Evolutionary conservation across 192 early-diverging fungal species (phyloP).

Genomic region (Umbelopsis ramanniana): DNA sequence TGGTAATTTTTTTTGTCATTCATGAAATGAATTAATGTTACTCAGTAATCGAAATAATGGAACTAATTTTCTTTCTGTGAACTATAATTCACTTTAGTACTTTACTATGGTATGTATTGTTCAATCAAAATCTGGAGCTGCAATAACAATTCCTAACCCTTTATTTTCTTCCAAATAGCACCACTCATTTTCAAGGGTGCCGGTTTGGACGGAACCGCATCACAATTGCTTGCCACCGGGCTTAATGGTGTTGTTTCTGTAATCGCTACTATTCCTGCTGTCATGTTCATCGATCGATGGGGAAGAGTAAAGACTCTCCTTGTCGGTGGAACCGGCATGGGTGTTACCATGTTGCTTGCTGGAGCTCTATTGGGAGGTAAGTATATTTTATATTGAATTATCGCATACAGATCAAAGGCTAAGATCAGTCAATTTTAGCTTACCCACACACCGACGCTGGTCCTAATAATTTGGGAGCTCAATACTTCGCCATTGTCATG

Average conservation of each 20-base stretch:
- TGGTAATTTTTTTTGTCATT: conserved; percentile 46
- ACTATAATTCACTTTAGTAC: not conserved
- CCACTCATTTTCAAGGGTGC: conserved; percentile 43
- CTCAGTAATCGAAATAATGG: not conserved
- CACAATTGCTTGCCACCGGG: conserved; percentile 41
- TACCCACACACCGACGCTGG: conserved; percentile 20
- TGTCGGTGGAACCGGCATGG: conserved; percentile 73
- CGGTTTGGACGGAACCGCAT: conserved; percentile 27
- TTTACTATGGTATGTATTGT: conserved; percentile 12
- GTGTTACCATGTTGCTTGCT: conserved; percentile 64
- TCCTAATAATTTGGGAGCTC: not conserved
- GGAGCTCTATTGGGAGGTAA: conserved; percentile 51
- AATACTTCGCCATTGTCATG: conserved; percentile 20
- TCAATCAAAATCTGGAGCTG: not conserved
- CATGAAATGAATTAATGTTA: not conserved
- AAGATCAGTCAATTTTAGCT: conserved; percentile 21
- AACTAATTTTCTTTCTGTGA: conserved; percentile 20
- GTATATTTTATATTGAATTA: conserved; percentile 35
- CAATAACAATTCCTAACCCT: not conserved
- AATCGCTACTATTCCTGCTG: conserved; percentile 41
- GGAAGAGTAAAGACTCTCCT: conserved; percentile 79
- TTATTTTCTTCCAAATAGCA: not conserved
- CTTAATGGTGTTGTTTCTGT: conserved; percentile 34
- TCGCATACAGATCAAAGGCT: no score
- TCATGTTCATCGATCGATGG: conserved; percentile 72